phyloP scores from a whole-genome alignment of 441 rosid genomes.

The Hypseocharis bilobata region DNA sequence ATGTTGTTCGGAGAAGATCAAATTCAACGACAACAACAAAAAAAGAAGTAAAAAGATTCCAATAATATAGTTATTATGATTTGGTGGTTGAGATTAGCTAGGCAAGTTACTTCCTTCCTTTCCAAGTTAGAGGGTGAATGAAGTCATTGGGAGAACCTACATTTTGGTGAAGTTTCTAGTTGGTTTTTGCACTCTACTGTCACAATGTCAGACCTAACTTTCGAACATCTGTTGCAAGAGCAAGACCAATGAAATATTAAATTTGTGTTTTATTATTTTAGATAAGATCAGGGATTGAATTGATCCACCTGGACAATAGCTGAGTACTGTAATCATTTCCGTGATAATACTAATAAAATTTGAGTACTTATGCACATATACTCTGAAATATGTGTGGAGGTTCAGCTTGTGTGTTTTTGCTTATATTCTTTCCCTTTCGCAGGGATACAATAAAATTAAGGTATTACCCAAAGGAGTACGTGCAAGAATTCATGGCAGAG shows the following conservation, averaged over 20 bases:
- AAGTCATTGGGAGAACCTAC: too few relatives aligned
- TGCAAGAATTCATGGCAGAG: slow-evolving; percentile 67
- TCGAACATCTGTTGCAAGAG: neutral
- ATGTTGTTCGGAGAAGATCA: too few relatives aligned
- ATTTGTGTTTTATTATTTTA: neutral
- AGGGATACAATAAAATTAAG: slow-evolving; percentile 64
- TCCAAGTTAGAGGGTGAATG: too few relatives aligned
- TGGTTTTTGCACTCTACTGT: neutral
- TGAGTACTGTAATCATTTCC: neutral
- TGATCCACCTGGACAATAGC: neutral
- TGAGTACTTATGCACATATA: neutral
- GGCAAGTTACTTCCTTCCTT: too few relatives aligned
- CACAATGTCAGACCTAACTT: neutral
- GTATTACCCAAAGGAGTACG: slow-evolving; percentile 54
- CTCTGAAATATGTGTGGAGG: neutral
- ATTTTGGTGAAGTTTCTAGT: too few relatives aligned
- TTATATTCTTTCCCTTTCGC: slow-evolving; percentile 22
- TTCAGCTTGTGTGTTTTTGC: neutral
- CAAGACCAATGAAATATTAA: neutral
- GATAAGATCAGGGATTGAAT: neutral
- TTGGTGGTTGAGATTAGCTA: too few relatives aligned
- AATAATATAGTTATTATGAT: too few relatives aligned
- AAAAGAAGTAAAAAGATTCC: too few relatives aligned
- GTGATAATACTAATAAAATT: neutral
- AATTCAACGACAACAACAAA: too few relatives aligned